Evolutionary conservation across 2,329 filamentous ascomycete genomes (phyloP).

Genomic region (Ciborinia camelliae): DNA sequence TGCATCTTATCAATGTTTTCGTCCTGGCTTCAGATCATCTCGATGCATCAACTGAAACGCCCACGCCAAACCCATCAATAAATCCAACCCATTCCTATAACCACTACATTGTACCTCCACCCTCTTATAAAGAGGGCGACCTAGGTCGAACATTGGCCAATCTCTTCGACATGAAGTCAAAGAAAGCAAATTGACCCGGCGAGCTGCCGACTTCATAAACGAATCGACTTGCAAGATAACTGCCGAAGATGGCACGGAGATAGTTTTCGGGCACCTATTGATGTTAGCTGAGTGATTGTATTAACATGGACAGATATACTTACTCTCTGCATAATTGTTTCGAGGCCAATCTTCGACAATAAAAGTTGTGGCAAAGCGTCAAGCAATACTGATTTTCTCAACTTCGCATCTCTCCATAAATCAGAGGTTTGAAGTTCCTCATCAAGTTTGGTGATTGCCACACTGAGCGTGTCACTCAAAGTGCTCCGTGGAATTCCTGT

Average conservation of each 20-base stretch:
- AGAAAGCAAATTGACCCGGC: slow-evolving; percentile 96
- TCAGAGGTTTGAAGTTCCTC: slow-evolving; percentile 94
- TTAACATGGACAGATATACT: slow-evolving; percentile 35
- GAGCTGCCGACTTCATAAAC: slow-evolving; percentile 93
- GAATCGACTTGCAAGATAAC: slow-evolving; percentile 90
- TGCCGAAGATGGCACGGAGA: slow-evolving; percentile 91
- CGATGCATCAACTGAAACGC: neutral
- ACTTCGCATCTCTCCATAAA: slow-evolving; percentile 78
- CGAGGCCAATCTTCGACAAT: slow-evolving; percentile 84
- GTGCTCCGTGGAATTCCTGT: slow-evolving; percentile 77
- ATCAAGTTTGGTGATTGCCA: slow-evolving; percentile 93
- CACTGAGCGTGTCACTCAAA: slow-evolving; percentile 85
- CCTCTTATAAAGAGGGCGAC: slow-evolving; percentile 7
- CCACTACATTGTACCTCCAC: no score
- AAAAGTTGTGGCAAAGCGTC: slow-evolving; percentile 85
- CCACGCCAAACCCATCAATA: neutral
- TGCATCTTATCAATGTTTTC: neutral
- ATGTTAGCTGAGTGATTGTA: neutral
- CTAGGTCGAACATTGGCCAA: slow-evolving; percentile 17
- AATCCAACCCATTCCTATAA: neutral
- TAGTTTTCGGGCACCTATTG: slow-evolving; percentile 79
- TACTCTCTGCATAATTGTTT: slow-evolving; percentile 78
- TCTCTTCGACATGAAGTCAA: slow-evolving; percentile 61
- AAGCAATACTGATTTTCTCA: slow-evolving; percentile 72
- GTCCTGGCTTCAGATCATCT: neutral